Base-by-base conservation (phyloP, 352 stramenopile genomes). In the Phytophthora tubulina region DNA sequence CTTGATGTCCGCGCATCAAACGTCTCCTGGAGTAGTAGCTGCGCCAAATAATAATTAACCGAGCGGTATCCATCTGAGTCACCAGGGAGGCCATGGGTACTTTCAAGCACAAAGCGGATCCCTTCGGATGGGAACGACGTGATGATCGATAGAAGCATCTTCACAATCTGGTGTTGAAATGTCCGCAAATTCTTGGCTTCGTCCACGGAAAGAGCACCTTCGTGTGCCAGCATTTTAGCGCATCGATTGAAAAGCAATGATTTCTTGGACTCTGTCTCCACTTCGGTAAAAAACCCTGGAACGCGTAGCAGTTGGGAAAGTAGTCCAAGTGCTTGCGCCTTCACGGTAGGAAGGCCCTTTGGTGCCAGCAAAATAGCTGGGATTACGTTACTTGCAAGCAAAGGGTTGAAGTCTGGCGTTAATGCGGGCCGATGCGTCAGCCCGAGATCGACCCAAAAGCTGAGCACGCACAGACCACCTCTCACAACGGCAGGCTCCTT, bases 191-290 rank as follows among this genome's bases (percentile, higher is more conserved):
- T 72, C 17, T 31, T 67, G 10, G 49, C 63, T 60, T 79, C 67
- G 5, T 54, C 57, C 6, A 27, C 3, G 10, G 67, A 70, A 17
- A 72, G 2, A 31, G n/a, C 52, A 33, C 9, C 38, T 60, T 76
- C 38, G 14, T 33, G 52, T 6, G 56, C 70, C 48, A 95, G 63
- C 69, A 95, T 85, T 48, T 89, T 86, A 3, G 82, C 82, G 60
- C 84, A 92, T 35, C 85, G 85, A 35, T 94, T 90, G 30, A 95
- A 91, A 10, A 95, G 68, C 33, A 93, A 67, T 14, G 81, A 86
- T 42, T 84, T 84, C 60, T 85, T 86, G 3, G 78, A 72, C 6
- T 76, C 79, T 0, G 49, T 49, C 52, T 88, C 66, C 30, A 91
- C 39, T 63, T 81, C 77, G 15, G 64, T 45, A 48, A 89, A 85